A percentile compares a stretch with the other conserved stretches of the same genome.
These are phyloP conservation scores for Myochromella boudieri DNA, from an alignment of 768 basidiomycete species.

Conservation along the genomic window DNA sequence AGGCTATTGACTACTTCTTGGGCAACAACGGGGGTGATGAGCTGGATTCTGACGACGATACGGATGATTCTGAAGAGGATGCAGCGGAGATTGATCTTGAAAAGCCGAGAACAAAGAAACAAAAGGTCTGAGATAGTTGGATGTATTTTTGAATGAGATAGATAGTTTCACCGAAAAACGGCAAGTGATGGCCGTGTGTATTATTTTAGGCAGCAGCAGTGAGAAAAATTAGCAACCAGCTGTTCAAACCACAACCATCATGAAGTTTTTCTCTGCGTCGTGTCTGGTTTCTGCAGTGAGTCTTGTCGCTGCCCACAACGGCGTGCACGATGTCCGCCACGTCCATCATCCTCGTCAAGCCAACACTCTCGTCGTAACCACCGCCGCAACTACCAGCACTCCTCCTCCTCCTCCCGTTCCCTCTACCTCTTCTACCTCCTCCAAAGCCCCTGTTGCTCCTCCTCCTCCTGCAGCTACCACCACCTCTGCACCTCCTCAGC, in stretches of 20 bases:
- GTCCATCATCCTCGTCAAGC: conserved; percentile 22
- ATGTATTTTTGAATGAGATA: conserved; percentile 1
- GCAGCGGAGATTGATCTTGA: conserved; percentile 88
- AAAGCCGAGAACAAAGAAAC: conserved; percentile 77
- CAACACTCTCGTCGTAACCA: conserved; percentile 4
- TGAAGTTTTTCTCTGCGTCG: conserved; percentile 32
- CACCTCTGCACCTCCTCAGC: conserved; percentile 3
- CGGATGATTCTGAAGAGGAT: conserved; percentile 72
- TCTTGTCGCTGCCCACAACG: conserved; percentile 44
- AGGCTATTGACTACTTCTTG: conserved; percentile 81
- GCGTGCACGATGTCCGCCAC: conserved; percentile 16
- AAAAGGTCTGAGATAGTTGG: conserved; percentile 47
- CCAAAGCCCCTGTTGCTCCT: conserved; percentile 1
- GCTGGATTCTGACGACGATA: conserved; percentile 64
- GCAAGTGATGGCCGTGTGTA: conserved; percentile 14
- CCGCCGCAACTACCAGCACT: neutral
- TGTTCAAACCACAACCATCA: conserved; percentile 16
- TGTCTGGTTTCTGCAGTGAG: conserved; percentile 30
- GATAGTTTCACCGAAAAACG: conserved; percentile 1
- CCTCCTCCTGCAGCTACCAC: conserved; percentile 9
- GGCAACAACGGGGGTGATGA: conserved; percentile 63
- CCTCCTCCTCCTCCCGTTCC: conserved; percentile 6
- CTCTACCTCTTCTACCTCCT: conserved; percentile 10
- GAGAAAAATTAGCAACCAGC: neutral
- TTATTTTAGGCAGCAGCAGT: neutral